Percentiles rank a stretch among this genome's conserved stretches.
Conservation (phyloP, 106 monocot species). For the Alisma plantagoaquatica region DNA sequence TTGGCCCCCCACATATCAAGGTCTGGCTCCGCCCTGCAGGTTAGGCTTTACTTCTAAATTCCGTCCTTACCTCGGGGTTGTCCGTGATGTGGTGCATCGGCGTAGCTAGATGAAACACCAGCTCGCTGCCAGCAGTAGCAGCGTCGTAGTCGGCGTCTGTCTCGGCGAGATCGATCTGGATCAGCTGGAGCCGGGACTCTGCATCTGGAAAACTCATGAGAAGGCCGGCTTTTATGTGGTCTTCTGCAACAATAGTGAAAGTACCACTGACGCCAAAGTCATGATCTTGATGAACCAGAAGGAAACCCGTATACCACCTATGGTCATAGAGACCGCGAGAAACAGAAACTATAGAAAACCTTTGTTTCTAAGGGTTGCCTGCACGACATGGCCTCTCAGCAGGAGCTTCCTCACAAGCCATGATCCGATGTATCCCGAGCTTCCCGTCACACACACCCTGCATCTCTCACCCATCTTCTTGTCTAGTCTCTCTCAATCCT, state of each 20-base stretch:
- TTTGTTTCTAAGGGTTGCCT: slow-evolving; percentile 49
- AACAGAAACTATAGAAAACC: no score
- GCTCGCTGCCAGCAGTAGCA: slow-evolving; percentile 38
- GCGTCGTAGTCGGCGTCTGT: slow-evolving; percentile 21
- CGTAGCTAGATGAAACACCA: slow-evolving; percentile 43
- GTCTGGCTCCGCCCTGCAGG: no score
- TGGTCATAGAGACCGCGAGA: no score
- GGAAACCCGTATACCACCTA: no score
- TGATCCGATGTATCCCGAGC: slow-evolving; percentile 33
- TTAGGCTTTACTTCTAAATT: no score
- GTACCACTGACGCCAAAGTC: no score
- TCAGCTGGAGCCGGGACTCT: slow-evolving; percentile 28
- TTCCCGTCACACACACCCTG: slow-evolving; percentile 70
- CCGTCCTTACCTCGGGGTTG: slow-evolving; percentile 26
- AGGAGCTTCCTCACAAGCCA: slow-evolving; percentile 48
- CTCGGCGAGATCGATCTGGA: slow-evolving; percentile 45
- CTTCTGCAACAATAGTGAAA: slow-evolving; percentile 14
- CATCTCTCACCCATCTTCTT: no score
- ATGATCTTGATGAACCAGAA: no score
- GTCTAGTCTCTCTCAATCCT: no score
- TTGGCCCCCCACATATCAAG: no score
- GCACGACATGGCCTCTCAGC: slow-evolving; percentile 30
- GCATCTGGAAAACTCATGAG: slow-evolving; percentile 37
- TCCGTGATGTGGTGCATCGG: slow-evolving; percentile 9
- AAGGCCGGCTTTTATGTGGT: slow-evolving; percentile 20